Conservation (phyloP, 495 filamentous ascomycete genomes). For the Lophium mytilinum region DNA sequence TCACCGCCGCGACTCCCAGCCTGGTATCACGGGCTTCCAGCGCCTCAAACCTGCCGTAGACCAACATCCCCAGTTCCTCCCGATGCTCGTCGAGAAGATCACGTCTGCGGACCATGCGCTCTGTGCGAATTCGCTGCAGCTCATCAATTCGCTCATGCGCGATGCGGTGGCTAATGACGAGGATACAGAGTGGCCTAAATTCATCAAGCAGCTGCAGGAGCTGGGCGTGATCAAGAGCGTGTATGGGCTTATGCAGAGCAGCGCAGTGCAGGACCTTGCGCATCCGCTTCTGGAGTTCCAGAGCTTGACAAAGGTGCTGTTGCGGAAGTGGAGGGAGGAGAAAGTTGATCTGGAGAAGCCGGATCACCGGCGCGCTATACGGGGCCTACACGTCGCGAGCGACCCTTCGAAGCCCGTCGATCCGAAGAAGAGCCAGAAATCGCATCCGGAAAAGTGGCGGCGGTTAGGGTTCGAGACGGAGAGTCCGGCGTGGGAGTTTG, state of each 20-base stretch:
- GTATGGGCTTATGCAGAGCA: constrained; percentile 84
- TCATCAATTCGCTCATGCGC: constrained; percentile 91
- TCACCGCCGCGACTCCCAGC: constrained; percentile 42
- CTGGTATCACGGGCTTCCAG: constrained; percentile 47
- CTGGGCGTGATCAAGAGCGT: constrained; percentile 88
- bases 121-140: constrained; percentile 88
- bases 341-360: constrained; percentile 74
- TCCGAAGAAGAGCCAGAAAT: constrained; percentile 51
- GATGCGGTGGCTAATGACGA: constrained; percentile 82
- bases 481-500: constrained; percentile 75
- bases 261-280: constrained; percentile 85
- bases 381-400: constrained; percentile 75
- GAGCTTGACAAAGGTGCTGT: constrained; percentile 77
- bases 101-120: constrained; percentile 92
- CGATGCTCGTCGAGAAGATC: constrained; percentile 81
- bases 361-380: constrained; percentile 82
- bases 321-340: constrained; percentile 86
- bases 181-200: constrained; percentile 80
- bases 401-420: constrained; percentile 46
- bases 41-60: constrained; percentile 89
- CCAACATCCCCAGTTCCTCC: constrained; percentile 84
- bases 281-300: constrained; percentile 94
- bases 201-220: constrained; percentile 89
- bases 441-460: constrained; percentile 91
- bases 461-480: constrained; percentile 89